Evolutionary conservation across 192 early-diverging fungal species (phyloP).

Genomic region (Coemansia sp.): DNA sequence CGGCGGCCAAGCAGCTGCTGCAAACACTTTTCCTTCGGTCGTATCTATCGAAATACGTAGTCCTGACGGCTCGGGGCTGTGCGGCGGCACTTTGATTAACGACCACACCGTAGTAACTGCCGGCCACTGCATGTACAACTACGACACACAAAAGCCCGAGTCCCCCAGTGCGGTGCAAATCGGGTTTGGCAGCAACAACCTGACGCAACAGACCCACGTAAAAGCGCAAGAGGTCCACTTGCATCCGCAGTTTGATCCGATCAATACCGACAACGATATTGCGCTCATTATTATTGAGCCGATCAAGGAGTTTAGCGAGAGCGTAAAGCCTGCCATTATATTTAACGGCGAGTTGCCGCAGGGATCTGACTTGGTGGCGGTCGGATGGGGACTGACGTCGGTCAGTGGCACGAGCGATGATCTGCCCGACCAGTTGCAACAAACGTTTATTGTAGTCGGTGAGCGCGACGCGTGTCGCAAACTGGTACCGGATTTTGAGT

Average conservation of each 20-base stretch:
- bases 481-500: constrained; percentile 26
- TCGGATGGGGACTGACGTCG: constrained; percentile 40
- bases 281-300: constrained; percentile 23
- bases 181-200: constrained; percentile 24
- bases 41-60: constrained; percentile 27
- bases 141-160: neutral
- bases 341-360: constrained; percentile 17
- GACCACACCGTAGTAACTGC: constrained; percentile 29
- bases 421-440: constrained; percentile 23
- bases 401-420: constrained; percentile 3
- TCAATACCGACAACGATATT: constrained; percentile 21
- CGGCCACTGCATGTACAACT: constrained; percentile 43
- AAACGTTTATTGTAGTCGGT: constrained; percentile 31
- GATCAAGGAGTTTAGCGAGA: neutral
- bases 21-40: constrained; percentile 17
- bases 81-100: constrained; percentile 40
- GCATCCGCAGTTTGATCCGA: constrained; percentile 24
- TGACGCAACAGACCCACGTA: constrained; percentile 2
- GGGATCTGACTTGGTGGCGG: constrained; percentile 21
- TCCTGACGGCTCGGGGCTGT: constrained; percentile 17
- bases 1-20: constrained; percentile 17
- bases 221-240: constrained; percentile 12
- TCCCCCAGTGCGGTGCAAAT: constrained; percentile 12
- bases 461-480: constrained; percentile 19
- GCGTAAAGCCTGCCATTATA: constrained; percentile 13